Conservation (phyloP, 768 basidiomycete species). For the Coprinopsis sp. region DNA sequence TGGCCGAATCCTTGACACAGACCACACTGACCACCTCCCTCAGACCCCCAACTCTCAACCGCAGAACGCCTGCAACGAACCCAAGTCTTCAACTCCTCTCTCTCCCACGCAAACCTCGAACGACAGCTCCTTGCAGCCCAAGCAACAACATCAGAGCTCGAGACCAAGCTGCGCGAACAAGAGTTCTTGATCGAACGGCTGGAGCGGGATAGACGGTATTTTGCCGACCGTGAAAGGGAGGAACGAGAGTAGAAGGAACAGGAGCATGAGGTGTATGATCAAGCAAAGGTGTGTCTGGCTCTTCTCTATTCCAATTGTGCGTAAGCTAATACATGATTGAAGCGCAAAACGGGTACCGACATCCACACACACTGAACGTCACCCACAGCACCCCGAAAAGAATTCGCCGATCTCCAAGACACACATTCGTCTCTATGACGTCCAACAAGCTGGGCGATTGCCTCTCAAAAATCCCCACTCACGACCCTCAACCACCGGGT, state of each 20-base stretch:
- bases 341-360: too few species aligned
- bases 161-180: constrained; percentile 63
- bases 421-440: too few species aligned
- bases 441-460: too few species aligned
- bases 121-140: constrained; percentile 62
- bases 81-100: constrained; percentile 56
- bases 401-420: too few species aligned
- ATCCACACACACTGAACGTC: too few species aligned
- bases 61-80: constrained; percentile 67
- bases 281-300: constrained; percentile 57
- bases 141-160: constrained; percentile 57
- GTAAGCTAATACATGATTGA: too few species aligned
- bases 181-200: constrained; percentile 59
- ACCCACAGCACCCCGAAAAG: too few species aligned
- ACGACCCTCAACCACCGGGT: too few species aligned
- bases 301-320: too few species aligned
- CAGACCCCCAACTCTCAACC: constrained; percentile 62
- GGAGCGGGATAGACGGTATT: constrained; percentile 64
- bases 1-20: not conserved
- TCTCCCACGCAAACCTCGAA: constrained; percentile 63
- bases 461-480: too few species aligned
- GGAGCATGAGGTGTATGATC: constrained; percentile 44
- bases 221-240: constrained; percentile 64
- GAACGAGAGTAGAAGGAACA: too few species aligned
- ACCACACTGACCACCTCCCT: not conserved